Percentiles rank a stretch among this genome's conserved stretches.
Evolutionary conservation across 2,329 filamentous ascomycete genomes (phyloP).

Genomic region (Sclerotinia borealis): DNA sequence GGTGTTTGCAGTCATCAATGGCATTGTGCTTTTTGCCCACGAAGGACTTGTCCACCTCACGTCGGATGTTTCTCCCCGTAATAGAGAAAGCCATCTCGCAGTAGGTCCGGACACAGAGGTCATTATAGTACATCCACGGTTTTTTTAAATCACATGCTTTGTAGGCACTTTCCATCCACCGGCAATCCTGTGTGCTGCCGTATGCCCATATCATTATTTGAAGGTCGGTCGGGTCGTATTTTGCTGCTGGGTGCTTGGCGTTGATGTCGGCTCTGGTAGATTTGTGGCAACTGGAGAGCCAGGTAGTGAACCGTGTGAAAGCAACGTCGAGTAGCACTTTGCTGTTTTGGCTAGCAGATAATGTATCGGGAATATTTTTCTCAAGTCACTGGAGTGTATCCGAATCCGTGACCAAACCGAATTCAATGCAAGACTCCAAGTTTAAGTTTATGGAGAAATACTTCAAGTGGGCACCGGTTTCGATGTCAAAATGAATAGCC

Average conservation of each 20-base stretch:
- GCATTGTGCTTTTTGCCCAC: conserved; percentile 2
- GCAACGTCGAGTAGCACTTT: neutral
- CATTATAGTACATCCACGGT: neutral
- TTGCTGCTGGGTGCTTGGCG: neutral
- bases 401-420: neutral
- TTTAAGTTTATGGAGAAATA: neutral
- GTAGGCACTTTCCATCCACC: neutral
- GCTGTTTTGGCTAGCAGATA: neutral
- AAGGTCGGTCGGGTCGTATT: neutral
- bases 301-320: neutral
- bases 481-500: conserved; percentile 4
- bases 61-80: neutral
- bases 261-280: neutral
- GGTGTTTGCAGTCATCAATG: conserved; percentile 4
- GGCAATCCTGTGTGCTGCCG: neutral
- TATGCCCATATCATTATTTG: conserved; percentile 2
- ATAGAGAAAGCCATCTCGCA: neutral
- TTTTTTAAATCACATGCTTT: neutral
- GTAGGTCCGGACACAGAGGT: neutral
- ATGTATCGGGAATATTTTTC: neutral
- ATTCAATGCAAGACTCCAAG: neutral
- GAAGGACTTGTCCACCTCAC: neutral
- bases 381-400: neutral
- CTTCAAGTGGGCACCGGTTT: neutral
- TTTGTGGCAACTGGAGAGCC: neutral